These are phyloP conservation scores for Suillus hirtellus DNA, from an alignment of 768 basidiomycete genomes.

Conservation along the genomic window DNA sequence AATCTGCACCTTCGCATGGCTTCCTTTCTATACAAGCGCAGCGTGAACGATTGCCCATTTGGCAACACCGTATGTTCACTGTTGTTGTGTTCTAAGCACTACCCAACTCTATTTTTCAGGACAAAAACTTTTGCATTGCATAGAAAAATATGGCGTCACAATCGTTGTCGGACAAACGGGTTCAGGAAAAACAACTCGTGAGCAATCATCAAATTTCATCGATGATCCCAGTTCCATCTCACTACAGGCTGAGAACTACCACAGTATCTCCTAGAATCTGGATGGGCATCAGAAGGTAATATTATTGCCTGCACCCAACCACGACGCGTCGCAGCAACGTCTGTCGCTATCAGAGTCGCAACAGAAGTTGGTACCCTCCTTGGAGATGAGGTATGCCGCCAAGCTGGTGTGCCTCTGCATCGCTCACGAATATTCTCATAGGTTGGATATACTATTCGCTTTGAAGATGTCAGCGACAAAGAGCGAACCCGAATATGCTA, in stretches of 20 bases:
- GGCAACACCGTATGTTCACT: conserved; percentile 70
- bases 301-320: conserved; percentile 94
- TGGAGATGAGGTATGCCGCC: conserved; percentile 75
- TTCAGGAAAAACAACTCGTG: conserved; percentile 97
- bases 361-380: conserved; percentile 86
- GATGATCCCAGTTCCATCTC: conserved; percentile 8
- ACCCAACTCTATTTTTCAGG: conserved; percentile 41
- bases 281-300: conserved; percentile 84
- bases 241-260: conserved; percentile 70
- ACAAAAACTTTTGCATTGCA: conserved; percentile 74
- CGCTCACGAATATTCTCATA: conserved; percentile 36
- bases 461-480: conserved; percentile 89
- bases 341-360: conserved; percentile 88
- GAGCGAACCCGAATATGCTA: conserved; percentile 88
- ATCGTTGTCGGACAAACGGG: conserved; percentile 96
- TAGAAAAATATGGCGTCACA: conserved; percentile 81
- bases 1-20: conserved; percentile 57
- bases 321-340: conserved; percentile 91
- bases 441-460: conserved; percentile 98
- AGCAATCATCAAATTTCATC: conserved; percentile 29
- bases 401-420: neutral
- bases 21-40: conserved; percentile 70
- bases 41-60: conserved; percentile 84
- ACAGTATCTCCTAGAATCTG: conserved; percentile 90
- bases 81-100: neutral